Base-by-base conservation (phyloP, 2,329 filamentous ascomycete species). In the Tothia fuscella region DNA sequence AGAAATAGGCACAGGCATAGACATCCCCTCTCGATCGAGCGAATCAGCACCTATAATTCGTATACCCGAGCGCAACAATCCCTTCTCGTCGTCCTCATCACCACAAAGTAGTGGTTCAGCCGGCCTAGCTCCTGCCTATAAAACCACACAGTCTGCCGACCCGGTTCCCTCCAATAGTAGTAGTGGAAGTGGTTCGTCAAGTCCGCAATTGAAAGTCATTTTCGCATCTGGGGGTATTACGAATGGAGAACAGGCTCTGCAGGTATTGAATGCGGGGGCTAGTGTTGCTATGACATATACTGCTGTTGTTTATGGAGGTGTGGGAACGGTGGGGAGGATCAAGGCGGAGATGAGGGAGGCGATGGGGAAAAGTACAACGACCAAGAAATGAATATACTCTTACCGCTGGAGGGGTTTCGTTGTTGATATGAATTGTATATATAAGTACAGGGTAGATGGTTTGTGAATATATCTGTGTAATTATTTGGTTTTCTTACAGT, bases 151-250 rank as follows among this genome's bases (percentile, higher is more conserved):
- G n/a, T 26, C 25, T 4, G 29, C 26, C 4, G 37, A 40, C 10
- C 21, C 35, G 17, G 25, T 9, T 9, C 37, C 37, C 13, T 5
- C 25, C 12, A n/a, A n/a, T n/a, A n/a, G n/a, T n/a, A n/a, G n/a
- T n/a, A 29, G 9, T 9, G 26, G 26, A 14, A 29, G n/a, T 9
- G 9, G 9, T 9, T 29, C 26, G 9, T 29, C 26, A 29, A 9
- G 9, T 9, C n/a, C 10, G 5, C 36, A 25, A 20, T 6, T 24
- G 22, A 94, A 94, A 63, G 79, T 87, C 40, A 82, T 98, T 46
- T 96, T 96, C 56, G 89, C 89, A 1, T 91, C 86, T 0, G 91
- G 91, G 1, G 91, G 91, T 14, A 89, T 98, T 55, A 91, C 82
- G 1, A 89, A 81, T 49, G 91, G 91, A 4, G 72, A 81, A 48